These are phyloP conservation scores for Rhodotorula sp. DNA, from an alignment of 1,284 basidiomycete genomes.

Conservation along the genomic window DNA sequence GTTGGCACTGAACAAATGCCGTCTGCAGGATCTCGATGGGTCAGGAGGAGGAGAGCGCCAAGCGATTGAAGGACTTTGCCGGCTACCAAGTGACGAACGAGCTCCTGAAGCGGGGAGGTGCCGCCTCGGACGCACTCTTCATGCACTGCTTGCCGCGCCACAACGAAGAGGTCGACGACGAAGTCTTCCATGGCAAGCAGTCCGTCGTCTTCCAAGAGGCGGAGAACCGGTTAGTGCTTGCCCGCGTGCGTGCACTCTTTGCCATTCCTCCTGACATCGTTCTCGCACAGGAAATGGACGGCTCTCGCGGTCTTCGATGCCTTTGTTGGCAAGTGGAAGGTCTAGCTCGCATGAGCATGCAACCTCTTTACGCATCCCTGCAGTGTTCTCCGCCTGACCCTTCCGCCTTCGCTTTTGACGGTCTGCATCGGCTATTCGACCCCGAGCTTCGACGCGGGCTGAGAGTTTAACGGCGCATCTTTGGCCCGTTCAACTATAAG, in stretches of 20 bases:
- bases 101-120: constrained; percentile 49
- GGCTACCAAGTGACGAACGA: constrained; percentile 93
- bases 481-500: too few species aligned
- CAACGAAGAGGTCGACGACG: constrained; percentile 88
- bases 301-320: constrained; percentile 79
- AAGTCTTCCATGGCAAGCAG: constrained; percentile 62
- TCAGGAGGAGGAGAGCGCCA: constrained; percentile 90
- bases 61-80: constrained; percentile 79
- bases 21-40: constrained; percentile 90
- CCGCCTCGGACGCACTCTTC: constrained; percentile 63
- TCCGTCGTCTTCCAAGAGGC: constrained; percentile 56
- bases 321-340: constrained; percentile 43
- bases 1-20: neutral
- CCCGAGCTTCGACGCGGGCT: too few species aligned
- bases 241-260: too few species aligned
- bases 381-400: too few species aligned
- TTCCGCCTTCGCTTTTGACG: too few species aligned
- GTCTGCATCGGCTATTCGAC: too few species aligned
- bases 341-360: constrained; percentile 1
- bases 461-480: too few species aligned
- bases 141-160: constrained; percentile 95
- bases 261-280: constrained; percentile 57
- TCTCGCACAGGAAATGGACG: constrained; percentile 79
- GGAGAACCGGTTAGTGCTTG: constrained; percentile 40
- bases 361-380: too few species aligned